Conservation (phyloP, 352 stramenopile species). For the Globisporangium cystogenes region DNA sequence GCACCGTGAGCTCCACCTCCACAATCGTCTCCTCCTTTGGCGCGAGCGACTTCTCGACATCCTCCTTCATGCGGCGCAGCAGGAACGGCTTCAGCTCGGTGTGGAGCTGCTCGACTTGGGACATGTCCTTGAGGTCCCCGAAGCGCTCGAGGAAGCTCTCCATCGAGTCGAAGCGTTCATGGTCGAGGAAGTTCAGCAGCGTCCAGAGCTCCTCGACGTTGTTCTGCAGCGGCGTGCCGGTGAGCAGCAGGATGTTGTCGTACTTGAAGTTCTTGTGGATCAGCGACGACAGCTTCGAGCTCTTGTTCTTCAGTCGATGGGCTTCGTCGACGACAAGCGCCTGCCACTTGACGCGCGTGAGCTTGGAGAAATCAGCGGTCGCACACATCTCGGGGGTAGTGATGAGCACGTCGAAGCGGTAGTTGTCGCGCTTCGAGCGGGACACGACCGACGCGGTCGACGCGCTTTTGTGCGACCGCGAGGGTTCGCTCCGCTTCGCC, state of each 20-base stretch:
- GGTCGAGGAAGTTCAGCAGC: conserved; percentile 90
- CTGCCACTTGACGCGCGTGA: conserved; percentile 93
- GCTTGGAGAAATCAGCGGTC: conserved; percentile 91
- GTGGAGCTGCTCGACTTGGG: conserved; percentile 1
- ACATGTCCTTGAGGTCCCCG: conserved; percentile 1
- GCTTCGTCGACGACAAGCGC: conserved; percentile 94
- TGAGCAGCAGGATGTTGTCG: conserved; percentile 94
- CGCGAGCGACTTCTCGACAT: conserved; percentile 86
- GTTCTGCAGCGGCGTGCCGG: conserved; percentile 98
- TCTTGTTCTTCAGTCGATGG: conserved; percentile 92
- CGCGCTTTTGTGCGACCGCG: neutral
- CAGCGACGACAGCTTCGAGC: conserved; percentile 88
- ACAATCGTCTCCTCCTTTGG: conserved; percentile 90
- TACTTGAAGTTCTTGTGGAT: conserved; percentile 80
- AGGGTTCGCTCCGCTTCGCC: conserved; percentile 6
- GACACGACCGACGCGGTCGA: conserved; percentile 11
- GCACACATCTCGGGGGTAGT: conserved; percentile 99
- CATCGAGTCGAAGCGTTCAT: conserved; percentile 85
- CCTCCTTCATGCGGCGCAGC: conserved; percentile 83
- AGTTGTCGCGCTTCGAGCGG: conserved; percentile 46
- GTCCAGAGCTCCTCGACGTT: conserved; percentile 93
- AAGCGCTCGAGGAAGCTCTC: conserved; percentile 1
- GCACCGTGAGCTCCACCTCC: conserved; percentile 87
- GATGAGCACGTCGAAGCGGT: conserved; percentile 98
- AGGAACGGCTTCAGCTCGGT: conserved; percentile 43